These are phyloP conservation scores for Penicillium sp. DNA, from an alignment of 2,329 filamentous ascomycete genomes.

Conservation along the genomic window DNA sequence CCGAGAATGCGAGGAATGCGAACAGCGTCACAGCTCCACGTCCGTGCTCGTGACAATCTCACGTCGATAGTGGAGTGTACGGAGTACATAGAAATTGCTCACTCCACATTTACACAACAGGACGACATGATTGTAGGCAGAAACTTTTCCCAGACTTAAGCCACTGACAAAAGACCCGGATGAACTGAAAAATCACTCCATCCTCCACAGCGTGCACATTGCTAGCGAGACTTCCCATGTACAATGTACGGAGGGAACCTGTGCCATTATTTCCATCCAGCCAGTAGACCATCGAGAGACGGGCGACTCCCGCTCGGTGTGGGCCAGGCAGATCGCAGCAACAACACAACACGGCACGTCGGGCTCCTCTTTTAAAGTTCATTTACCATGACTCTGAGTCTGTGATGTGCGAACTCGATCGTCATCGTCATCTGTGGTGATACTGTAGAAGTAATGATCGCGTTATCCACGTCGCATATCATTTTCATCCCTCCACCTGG, in stretches of 20 bases:
- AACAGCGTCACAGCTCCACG: neutral
- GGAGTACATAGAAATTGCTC: neutral
- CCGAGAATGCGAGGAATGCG: conserved; percentile 1
- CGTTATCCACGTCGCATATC: neutral
- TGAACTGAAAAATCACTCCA: neutral
- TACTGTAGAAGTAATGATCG: neutral
- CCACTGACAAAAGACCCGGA: neutral
- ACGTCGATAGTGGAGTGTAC: neutral
- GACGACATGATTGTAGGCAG: neutral
- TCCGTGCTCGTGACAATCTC: conserved; percentile 2
- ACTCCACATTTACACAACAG: neutral
- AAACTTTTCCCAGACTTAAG: neutral
- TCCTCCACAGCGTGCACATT: neutral
- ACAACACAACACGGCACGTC: neutral
- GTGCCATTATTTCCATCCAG: neutral
- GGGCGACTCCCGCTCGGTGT: neutral
- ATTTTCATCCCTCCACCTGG: neutral
- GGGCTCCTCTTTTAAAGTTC: neutral
- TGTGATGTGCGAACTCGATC: neutral
- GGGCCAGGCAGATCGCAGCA: neutral
- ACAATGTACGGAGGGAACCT: too few species aligned
- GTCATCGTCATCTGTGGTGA: neutral
- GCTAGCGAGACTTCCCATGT: neutral
- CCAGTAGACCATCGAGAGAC: neutral
- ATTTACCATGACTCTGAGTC: neutral